These are phyloP conservation scores for Heritiera littoralis DNA, from an alignment of 345 rosid genomes.

Conservation along the genomic window DNA sequence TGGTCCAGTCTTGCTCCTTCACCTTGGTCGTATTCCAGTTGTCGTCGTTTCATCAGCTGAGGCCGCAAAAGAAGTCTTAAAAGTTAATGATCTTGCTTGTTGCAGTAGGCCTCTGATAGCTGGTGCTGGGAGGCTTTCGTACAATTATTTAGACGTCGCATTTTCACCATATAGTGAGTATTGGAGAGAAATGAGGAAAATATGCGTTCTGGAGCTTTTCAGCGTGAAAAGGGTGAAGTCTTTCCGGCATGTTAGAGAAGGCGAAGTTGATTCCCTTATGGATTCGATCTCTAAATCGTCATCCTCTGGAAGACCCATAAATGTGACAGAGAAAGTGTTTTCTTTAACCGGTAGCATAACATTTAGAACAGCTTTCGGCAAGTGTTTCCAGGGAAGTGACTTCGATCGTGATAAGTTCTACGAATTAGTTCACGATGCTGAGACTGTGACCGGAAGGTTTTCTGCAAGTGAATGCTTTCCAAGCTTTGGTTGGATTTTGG, in stretches of 20 bases:
- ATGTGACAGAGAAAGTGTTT: constrained; percentile 28
- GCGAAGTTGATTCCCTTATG: constrained; percentile 31
- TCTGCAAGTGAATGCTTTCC: constrained; percentile 42
- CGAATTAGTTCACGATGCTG: constrained; percentile 31
- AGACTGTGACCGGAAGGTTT: constrained; percentile 28
- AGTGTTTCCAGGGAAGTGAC: constrained; percentile 31
- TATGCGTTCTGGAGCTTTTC: constrained; percentile 34
- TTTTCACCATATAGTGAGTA: constrained; percentile 37
- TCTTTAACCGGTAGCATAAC: constrained; percentile 27
- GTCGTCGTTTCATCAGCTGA: constrained; percentile 45
- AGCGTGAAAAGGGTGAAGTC: constrained; percentile 40
- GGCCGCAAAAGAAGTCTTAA: constrained; percentile 42
- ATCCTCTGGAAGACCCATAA: constrained; percentile 22
- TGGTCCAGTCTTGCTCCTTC: constrained; percentile 51
- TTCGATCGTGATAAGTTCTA: constrained; percentile 32
- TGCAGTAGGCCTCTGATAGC: constrained; percentile 40
- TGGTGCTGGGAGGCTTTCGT: constrained; percentile 29
- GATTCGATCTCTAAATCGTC: constrained; percentile 29
- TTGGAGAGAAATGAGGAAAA: constrained; percentile 37
- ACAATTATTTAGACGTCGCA: constrained; percentile 38
- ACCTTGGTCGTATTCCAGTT: constrained; percentile 41
- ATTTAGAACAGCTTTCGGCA: constrained; percentile 38
- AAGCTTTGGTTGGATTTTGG: constrained; percentile 36
- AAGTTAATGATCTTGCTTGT: constrained; percentile 35
- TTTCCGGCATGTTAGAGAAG: constrained; percentile 39